phyloP scores from a whole-genome alignment of 805 yeast genomes.

The Lachancea waltii region DNA sequence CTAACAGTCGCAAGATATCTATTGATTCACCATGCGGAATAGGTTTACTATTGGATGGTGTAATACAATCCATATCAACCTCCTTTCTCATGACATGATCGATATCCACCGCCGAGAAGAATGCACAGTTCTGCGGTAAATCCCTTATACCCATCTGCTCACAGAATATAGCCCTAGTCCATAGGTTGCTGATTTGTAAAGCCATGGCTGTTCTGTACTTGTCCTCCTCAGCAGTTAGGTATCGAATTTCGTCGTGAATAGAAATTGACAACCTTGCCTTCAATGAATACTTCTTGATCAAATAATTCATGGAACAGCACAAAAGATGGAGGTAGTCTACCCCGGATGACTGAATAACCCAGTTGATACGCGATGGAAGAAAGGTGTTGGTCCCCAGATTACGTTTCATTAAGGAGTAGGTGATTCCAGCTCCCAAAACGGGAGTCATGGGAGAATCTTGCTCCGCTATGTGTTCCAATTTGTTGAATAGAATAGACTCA shows the following conservation, averaged over 20 bases:
- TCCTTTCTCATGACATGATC: slow-evolving; percentile 87
- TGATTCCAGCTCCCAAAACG: slow-evolving; percentile 86
- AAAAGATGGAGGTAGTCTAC: slow-evolving; percentile 90
- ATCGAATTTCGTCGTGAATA: slow-evolving; percentile 93
- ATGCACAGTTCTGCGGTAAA: slow-evolving; percentile 91
- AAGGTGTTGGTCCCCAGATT: slow-evolving; percentile 62
- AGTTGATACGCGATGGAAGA: slow-evolving; percentile 85
- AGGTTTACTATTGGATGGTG: slow-evolving; percentile 73
- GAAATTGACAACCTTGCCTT: slow-evolving; percentile 77
- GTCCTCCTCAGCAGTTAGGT: slow-evolving; percentile 66
- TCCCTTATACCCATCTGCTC: slow-evolving; percentile 86
- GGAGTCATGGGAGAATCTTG: slow-evolving; percentile 82
- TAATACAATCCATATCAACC: slow-evolving; percentile 83
- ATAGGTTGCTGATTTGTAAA: slow-evolving; percentile 79
- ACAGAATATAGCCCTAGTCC: slow-evolving; percentile 96
- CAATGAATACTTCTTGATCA: slow-evolving; percentile 54
- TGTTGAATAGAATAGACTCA: slow-evolving; percentile 86
- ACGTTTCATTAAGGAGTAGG: slow-evolving; percentile 65
- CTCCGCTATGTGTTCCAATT: slow-evolving; percentile 79
- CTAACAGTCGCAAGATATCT: slow-evolving; percentile 49
- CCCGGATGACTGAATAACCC: slow-evolving; percentile 98
- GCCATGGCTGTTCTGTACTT: slow-evolving; percentile 72
- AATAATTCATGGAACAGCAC: slow-evolving; percentile 80
- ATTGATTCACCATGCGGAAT: slow-evolving; percentile 77
- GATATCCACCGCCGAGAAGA: slow-evolving; percentile 88